phyloP scores from a whole-genome alignment of 1,284 basidiomycete species.

The Trametes sp. region DNA sequence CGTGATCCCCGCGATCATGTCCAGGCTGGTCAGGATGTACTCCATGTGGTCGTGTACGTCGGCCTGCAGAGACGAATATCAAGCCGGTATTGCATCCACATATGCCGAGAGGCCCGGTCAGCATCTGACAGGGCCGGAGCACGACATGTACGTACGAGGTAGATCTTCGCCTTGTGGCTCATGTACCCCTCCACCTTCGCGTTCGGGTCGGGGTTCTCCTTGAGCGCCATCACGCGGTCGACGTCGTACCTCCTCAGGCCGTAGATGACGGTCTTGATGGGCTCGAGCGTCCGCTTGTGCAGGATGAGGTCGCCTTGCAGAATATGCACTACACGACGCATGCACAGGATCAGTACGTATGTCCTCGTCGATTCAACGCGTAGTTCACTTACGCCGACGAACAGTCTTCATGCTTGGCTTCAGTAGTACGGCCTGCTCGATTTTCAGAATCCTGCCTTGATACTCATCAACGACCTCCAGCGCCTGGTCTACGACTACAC shows the following conservation, averaged over 20 bases:
- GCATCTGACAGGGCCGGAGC: not conserved
- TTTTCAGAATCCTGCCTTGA: slow-evolving; percentile 64
- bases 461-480: slow-evolving; percentile 74
- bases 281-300: slow-evolving; percentile 73
- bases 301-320: slow-evolving; percentile 75
- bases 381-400: slow-evolving; percentile 53
- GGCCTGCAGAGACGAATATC: slow-evolving; percentile 47
- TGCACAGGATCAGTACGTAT: not conserved
- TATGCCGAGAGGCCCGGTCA: not conserved
- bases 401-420: slow-evolving; percentile 68
- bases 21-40: slow-evolving; percentile 68
- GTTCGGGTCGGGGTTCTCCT: slow-evolving; percentile 46
- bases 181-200: slow-evolving; percentile 63
- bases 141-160: slow-evolving; percentile 53
- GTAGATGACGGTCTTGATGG: slow-evolving; percentile 71
- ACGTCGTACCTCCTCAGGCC: slow-evolving; percentile 71
- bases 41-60: slow-evolving; percentile 78
- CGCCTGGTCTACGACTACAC: slow-evolving; percentile 68
- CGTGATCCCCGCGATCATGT: slow-evolving; percentile 71
- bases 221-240: slow-evolving; percentile 65
- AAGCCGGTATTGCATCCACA: not conserved
- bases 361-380: no score
- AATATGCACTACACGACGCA: slow-evolving; percentile 64
- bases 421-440: slow-evolving; percentile 65
- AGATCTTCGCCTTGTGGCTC: slow-evolving; percentile 74